Percentiles rank a stretch among this genome's conserved stretches.
Evolutionary conservation across 2,329 filamentous ascomycete species (phyloP).

Genomic region (Diplodia seriata): DNA sequence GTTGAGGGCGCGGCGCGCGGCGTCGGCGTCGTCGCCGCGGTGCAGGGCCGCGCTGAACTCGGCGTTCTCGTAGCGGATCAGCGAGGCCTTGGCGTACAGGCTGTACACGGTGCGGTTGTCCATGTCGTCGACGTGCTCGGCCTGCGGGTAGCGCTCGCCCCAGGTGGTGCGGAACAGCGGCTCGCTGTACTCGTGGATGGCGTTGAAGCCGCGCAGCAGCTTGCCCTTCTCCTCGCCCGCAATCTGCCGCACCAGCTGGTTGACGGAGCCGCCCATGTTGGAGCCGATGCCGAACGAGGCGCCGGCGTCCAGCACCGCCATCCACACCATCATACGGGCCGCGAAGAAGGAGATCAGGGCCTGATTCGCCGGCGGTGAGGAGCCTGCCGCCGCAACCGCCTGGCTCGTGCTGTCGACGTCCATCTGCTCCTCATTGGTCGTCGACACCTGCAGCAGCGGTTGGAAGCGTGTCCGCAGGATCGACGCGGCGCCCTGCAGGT

Average conservation of each 20-base stretch:
- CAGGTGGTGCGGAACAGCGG: constrained; percentile 46
- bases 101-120: constrained; percentile 47
- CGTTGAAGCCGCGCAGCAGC: constrained; percentile 38
- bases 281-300: constrained; percentile 47
- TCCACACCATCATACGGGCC: constrained; percentile 46
- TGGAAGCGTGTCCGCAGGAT: constrained; percentile 40
- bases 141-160: constrained; percentile 46
- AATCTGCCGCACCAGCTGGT: constrained; percentile 36
- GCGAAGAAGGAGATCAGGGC: constrained; percentile 43
- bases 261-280: constrained; percentile 17
- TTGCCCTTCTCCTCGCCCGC: constrained; percentile 40
- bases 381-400: background rate
- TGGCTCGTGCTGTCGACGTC: constrained; percentile 24
- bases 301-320: constrained; percentile 43
- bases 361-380: constrained; percentile 10
- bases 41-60: constrained; percentile 38
- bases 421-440: constrained; percentile 10
- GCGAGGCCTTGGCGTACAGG: constrained; percentile 42
- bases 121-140: constrained; percentile 47
- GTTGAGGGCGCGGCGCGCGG: constrained; percentile 31
- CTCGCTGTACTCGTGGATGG: constrained; percentile 45
- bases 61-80: constrained; percentile 46
- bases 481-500: constrained; percentile 45
- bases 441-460: constrained; percentile 31
- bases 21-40: constrained; percentile 32